These are phyloP conservation scores for Paecilomyces variotii DNA, from an alignment of 2,329 filamentous ascomycete species.

Conservation along the genomic window DNA sequence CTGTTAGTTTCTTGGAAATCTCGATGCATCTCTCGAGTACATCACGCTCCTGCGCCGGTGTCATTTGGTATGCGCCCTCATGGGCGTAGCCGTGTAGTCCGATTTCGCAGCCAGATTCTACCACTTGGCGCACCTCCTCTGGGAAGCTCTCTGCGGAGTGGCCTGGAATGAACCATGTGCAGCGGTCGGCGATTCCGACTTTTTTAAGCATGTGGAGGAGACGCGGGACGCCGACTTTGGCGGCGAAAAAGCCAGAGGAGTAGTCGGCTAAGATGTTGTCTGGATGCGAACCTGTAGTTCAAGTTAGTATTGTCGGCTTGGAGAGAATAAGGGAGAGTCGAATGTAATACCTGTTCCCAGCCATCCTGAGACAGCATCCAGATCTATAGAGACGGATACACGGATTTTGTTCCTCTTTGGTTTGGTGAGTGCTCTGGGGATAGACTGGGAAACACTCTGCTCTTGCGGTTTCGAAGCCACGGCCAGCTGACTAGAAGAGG, in stretches of 20 bases:
- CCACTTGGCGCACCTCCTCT: constrained; percentile 40
- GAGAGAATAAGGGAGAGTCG: neutral
- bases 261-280: constrained; percentile 51
- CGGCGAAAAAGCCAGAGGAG: constrained; percentile 48
- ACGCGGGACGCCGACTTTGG: constrained; percentile 48
- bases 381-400: constrained; percentile 38
- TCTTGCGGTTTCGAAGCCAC: neutral
- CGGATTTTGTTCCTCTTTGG: constrained; percentile 15
- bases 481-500: neutral
- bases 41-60: constrained; percentile 62
- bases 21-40: constrained; percentile 67
- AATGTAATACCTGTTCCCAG: constrained; percentile 45
- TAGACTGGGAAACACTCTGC: neutral
- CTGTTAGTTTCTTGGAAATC: constrained; percentile 61
- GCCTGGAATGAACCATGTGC: constrained; percentile 55
- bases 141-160: constrained; percentile 54
- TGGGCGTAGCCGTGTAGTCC: constrained; percentile 56
- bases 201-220: constrained; percentile 48
- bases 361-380: constrained; percentile 54
- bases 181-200: constrained; percentile 42
- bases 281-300: constrained; percentile 27
- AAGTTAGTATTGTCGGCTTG: neutral
- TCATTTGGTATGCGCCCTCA: constrained; percentile 64
- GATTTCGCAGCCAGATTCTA: constrained; percentile 47
- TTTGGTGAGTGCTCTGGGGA: constrained; percentile 7